Base-by-base conservation (phyloP, 768 basidiomycete genomes). In the Leccinum ochraceum region DNA sequence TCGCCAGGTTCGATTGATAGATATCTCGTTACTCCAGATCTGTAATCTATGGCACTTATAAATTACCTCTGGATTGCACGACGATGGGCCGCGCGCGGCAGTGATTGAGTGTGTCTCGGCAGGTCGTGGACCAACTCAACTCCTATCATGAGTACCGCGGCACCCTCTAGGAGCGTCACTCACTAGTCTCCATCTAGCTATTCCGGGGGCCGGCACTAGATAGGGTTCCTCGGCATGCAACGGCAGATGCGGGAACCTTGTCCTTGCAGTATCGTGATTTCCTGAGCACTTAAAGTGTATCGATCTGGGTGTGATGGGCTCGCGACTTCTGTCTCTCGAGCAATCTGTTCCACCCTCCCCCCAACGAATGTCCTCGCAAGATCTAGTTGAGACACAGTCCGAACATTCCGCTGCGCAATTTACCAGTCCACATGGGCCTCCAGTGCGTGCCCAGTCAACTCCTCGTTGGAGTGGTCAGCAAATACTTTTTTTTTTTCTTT, bases 161-260 rank as follows among this genome's bases (percentile, higher is more conserved):
- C 64, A 49, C 17, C 8, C 13, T 20, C 22, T 24, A 24, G 22
- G 22, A 48, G 46, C 11, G 46, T 22, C 4, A 13, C 8, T 44
- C 14, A 8, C 42, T 16, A 42, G 30, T 30, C 1, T 30, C 30
- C 16, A n/a, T 44, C 17, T 34, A 22, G 50, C 37, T 20, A 44
- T 39, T 22, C 24, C 60, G 54, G 48, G 22, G 22, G 22, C 22
- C 48, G 48, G 66, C 60, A 60, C 49, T 4, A 32, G 1, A 51
- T 57, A 58, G 61, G 59, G 67, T 69, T 61, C 30, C 44, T 63
- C 67, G 64, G 67, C 64, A 65, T 3, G 24, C 56, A 56, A 30
- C 56, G 54, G 57, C 56, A 56, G 17, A 48, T 17, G 30, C 42
- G 53, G 61, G 28, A n/a, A 32, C 34, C 37, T 53, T 60, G 34